These are phyloP conservation scores for Pueraria montana DNA, from an alignment of 306 rosid species.

Conservation along the genomic window DNA sequence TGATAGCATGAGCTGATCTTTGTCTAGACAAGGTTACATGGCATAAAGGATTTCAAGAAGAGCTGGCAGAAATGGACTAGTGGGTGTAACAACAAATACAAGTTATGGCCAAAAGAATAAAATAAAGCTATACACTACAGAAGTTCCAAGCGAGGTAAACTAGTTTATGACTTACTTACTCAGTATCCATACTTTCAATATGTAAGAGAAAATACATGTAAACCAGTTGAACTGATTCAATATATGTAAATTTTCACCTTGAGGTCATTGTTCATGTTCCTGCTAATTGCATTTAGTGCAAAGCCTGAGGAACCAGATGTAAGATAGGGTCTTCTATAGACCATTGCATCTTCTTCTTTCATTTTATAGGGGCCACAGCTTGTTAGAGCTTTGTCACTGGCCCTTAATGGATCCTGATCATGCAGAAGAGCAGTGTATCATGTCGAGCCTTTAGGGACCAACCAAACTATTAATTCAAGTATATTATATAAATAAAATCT, in stretches of 20 bases:
- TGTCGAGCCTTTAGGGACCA: slow-evolving; percentile 13
- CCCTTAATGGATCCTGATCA: slow-evolving; percentile 89
- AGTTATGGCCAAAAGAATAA: not conserved
- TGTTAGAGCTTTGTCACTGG: slow-evolving; percentile 87
- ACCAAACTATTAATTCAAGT: slow-evolving; percentile 4
- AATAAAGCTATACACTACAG: not conserved
- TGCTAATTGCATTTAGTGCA: slow-evolving; percentile 88
- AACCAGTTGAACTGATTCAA: not conserved
- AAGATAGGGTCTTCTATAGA: slow-evolving; percentile 93
- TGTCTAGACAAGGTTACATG: not conserved
- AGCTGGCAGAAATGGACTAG: too few species aligned
- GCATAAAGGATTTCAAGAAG: too few species aligned
- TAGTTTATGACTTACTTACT: not conserved
- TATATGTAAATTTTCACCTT: slow-evolving; percentile 61
- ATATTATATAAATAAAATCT: not conserved
- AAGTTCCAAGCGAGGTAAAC: not conserved
- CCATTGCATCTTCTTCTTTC: slow-evolving; percentile 97
- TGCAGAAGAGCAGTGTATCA: slow-evolving; percentile 20
- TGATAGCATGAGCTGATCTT: not conserved
- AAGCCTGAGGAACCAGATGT: slow-evolving; percentile 93
- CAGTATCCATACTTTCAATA: not conserved
- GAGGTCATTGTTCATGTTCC: slow-evolving; percentile 80
- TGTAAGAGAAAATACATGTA: not conserved
- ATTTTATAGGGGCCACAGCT: slow-evolving; percentile 90
- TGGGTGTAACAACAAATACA: not conserved